Conservation (phyloP, 345 rosid genomes). For the Brassica nigra region DNA sequence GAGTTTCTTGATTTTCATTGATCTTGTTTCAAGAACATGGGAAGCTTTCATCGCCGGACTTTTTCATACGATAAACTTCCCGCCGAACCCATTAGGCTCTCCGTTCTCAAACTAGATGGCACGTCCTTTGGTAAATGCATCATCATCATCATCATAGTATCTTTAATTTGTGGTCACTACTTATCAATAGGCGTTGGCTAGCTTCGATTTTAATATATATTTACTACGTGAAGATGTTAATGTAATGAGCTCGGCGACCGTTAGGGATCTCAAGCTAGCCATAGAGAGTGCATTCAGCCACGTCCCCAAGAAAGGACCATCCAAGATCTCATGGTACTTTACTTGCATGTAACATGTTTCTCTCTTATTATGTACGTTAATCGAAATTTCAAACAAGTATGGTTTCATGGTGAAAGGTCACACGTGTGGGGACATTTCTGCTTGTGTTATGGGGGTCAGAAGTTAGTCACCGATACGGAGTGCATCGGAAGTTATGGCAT, state of each 20-base stretch:
- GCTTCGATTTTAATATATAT: background rate
- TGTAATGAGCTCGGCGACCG: constrained; percentile 56
- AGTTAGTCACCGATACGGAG: constrained; percentile 62
- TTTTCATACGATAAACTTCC: constrained; percentile 63
- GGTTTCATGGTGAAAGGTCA: constrained; percentile 51
- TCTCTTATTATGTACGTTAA: background rate
- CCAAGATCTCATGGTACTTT: constrained; percentile 80
- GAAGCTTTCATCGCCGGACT: constrained; percentile 44
- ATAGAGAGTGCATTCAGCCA: constrained; percentile 70
- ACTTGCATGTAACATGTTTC: background rate
- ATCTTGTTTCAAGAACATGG: constrained; percentile 33
- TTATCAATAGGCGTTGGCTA: background rate
- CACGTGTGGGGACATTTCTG: constrained; percentile 93
- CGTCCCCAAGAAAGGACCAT: constrained; percentile 64
- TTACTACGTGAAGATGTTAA: constrained; percentile 50
- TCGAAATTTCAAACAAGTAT: background rate
- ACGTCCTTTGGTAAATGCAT: constrained; percentile 61
- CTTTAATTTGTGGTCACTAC: background rate
- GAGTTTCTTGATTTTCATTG: constrained; percentile 17
- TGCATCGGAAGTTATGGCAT: constrained; percentile 58
- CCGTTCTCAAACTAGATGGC: constrained; percentile 82
- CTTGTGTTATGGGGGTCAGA: constrained; percentile 62
- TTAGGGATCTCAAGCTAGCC: constrained; percentile 71
- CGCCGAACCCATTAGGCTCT: constrained; percentile 68
- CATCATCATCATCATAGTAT: background rate